phyloP scores from a whole-genome alignment of 1,139 yeast species.

The Pneumocystis sp. region DNA sequence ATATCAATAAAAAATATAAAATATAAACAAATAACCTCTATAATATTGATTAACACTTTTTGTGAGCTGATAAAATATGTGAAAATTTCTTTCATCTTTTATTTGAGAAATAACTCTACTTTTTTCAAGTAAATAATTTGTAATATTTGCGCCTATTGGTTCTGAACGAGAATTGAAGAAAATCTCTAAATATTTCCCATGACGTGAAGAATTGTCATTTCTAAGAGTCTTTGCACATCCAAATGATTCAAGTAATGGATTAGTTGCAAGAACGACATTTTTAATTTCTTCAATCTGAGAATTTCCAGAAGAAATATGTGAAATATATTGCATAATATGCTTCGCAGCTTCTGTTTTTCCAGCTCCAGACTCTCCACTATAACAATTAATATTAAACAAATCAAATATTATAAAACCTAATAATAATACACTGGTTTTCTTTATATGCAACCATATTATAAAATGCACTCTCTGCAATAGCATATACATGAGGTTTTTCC shows the following conservation, averaged over 20 bases:
- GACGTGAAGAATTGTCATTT: slow-evolving; percentile 92
- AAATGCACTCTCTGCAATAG: slow-evolving; percentile 94
- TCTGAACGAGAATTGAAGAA: slow-evolving; percentile 67
- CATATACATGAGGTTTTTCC: slow-evolving; percentile 95
- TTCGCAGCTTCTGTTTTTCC: slow-evolving; percentile 99
- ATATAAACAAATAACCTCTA: slow-evolving; percentile 25
- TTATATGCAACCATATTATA: slow-evolving; percentile 87
- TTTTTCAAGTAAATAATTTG: slow-evolving; percentile 85
- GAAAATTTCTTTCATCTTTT: slow-evolving; percentile 85
- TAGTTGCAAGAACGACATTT: slow-evolving; percentile 96
- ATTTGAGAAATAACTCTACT: slow-evolving; percentile 93
- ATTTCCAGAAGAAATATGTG: slow-evolving; percentile 53
- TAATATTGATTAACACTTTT: slow-evolving; percentile 79
- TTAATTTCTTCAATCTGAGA: slow-evolving; percentile 67
- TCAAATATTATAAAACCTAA: slow-evolving; percentile 26
- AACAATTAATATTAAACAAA: neutral
- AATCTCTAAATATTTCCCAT: slow-evolving; percentile 91
- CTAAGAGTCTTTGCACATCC: slow-evolving; percentile 97
- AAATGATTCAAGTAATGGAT: slow-evolving; percentile 87
- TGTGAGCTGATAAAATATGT: slow-evolving; percentile 89
- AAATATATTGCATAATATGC: slow-evolving; percentile 95
- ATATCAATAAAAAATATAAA: neutral
- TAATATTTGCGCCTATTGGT: slow-evolving; percentile 90
- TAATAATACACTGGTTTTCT: slow-evolving; percentile 94
- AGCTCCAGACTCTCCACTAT: slow-evolving; percentile 92